A percentile compares a stretch with the other conserved stretches of the same genome.
Conservation (phyloP, 257 asterid genomes). For the Przewalskia tangutica region DNA sequence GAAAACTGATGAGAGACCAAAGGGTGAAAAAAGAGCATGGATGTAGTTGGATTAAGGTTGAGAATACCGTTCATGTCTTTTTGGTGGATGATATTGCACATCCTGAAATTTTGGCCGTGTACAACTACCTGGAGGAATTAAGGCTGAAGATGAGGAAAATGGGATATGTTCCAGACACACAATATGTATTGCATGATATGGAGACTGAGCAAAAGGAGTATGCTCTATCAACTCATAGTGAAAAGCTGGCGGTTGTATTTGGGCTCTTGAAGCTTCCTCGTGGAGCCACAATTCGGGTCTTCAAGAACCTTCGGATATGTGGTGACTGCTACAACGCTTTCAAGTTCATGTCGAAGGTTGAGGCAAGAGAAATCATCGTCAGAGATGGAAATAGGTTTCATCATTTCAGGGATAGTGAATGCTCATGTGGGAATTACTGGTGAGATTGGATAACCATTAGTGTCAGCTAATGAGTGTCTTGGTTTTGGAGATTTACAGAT, state of each 20-base stretch:
- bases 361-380: slow-evolving; percentile 56
- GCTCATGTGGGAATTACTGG: slow-evolving; percentile 71
- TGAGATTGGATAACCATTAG: slow-evolving; percentile 14
- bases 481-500: not conserved
- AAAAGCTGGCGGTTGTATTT: slow-evolving; percentile 67
- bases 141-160: slow-evolving; percentile 41
- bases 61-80: slow-evolving; percentile 53
- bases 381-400: slow-evolving; percentile 74
- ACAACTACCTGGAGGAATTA: slow-evolving; percentile 39
- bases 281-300: slow-evolving; percentile 50
- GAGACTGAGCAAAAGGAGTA: slow-evolving; percentile 64
- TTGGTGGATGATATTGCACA: slow-evolving; percentile 59
- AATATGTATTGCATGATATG: slow-evolving; percentile 54
- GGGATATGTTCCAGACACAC: slow-evolving; percentile 66
- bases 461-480: not conserved
- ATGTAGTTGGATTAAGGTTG: slow-evolving; percentile 72
- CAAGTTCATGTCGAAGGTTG: slow-evolving; percentile 53
- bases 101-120: slow-evolving; percentile 47
- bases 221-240: slow-evolving; percentile 64
- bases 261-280: slow-evolving; percentile 56
- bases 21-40: slow-evolving; percentile 75
- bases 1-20: slow-evolving; percentile 59
- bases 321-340: slow-evolving; percentile 67
- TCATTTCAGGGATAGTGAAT: slow-evolving; percentile 57
- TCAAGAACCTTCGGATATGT: slow-evolving; percentile 63